phyloP scores from a whole-genome alignment of 2,329 filamentous ascomycete genomes.

The Phialemonium atrogriseum region DNA sequence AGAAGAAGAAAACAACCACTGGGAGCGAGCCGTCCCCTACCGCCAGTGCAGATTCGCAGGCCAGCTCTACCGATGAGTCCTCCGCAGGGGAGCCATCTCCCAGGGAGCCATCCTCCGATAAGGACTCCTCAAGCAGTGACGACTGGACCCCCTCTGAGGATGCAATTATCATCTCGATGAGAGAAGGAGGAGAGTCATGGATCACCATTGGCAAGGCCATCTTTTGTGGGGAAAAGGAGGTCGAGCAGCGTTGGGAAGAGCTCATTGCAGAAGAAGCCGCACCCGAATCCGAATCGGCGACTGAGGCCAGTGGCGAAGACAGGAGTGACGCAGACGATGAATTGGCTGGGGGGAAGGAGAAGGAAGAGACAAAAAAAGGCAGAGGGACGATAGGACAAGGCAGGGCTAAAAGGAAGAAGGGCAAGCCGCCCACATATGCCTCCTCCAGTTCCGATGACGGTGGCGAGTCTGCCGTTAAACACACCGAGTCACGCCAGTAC shows the following conservation, averaged over 20 bases:
- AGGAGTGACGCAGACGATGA: background rate
- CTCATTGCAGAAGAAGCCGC: constrained; percentile 1
- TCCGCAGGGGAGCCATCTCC: background rate
- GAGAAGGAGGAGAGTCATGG: constrained; percentile 10
- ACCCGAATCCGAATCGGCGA: too few species aligned
- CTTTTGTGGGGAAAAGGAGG: constrained; percentile 4
- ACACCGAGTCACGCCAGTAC: background rate
- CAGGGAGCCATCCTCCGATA: background rate
- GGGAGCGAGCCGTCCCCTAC: background rate
- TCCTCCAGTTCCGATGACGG: background rate
- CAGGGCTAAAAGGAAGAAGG: too few species aligned
- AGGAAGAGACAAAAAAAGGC: background rate
- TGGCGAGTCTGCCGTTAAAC: background rate
- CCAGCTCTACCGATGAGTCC: background rate
- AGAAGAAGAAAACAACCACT: background rate
- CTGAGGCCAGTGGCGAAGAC: constrained; percentile 1
- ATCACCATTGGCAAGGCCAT: constrained; percentile 6
- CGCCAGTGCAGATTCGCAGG: too few species aligned
- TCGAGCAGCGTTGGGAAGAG: constrained; percentile 3
- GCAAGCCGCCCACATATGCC: too few species aligned
- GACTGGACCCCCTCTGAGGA: constrained; percentile 13
- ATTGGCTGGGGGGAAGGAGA: background rate
- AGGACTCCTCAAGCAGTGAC: background rate
- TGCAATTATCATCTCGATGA: constrained; percentile 11
- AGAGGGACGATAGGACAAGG: too few species aligned